phyloP scores from a whole-genome alignment of 345 rosid species.

The Eucalyptus tenuipes region DNA sequence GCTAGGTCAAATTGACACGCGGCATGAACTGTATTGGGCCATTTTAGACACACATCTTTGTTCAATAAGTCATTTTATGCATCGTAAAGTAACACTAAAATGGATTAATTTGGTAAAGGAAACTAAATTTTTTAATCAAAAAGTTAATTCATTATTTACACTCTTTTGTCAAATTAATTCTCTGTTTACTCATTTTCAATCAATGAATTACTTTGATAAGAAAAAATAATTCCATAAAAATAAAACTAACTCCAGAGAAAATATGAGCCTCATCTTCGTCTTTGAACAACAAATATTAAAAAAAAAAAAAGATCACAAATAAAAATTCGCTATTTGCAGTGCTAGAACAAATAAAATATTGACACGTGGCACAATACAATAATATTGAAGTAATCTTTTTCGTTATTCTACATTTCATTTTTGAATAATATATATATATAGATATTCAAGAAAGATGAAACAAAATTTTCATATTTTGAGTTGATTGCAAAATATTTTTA shows the following conservation, averaged over 20 bases:
- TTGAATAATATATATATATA: not conserved
- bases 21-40: not conserved
- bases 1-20: not conserved
- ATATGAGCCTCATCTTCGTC: not conserved
- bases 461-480: not conserved
- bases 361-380: not conserved
- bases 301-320: not conserved
- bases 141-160: not conserved
- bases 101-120: not conserved
- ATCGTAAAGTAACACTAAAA: not conserved
- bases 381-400: not conserved
- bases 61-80: not conserved
- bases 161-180: not conserved
- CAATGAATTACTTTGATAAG: not conserved
- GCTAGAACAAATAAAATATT: not conserved
- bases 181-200: not conserved
- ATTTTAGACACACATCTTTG: not conserved
- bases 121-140: not conserved
- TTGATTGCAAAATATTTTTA: not conserved
- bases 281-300: not conserved
- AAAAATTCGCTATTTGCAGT: not conserved
- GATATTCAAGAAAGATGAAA: not conserved
- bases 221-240: not conserved
- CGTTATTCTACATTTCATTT: not conserved
- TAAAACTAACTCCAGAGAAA: not conserved